These are phyloP conservation scores for Boechera retrofracta DNA, from an alignment of 345 rosid genomes.

Conservation along the genomic window DNA sequence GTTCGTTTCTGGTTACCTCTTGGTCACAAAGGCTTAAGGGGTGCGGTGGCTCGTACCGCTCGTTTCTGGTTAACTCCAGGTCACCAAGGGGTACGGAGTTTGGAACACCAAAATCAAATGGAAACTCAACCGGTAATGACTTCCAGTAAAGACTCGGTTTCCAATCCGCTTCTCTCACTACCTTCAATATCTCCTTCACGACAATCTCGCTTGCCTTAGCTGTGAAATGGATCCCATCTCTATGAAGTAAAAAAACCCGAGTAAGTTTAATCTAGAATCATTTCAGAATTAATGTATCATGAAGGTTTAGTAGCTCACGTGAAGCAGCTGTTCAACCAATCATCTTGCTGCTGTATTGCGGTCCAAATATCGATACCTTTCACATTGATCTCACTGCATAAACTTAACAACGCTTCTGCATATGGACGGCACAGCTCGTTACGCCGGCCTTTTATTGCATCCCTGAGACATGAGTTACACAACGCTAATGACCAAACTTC, in stretches of 20 bases:
- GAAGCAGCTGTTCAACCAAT: constrained; percentile 71
- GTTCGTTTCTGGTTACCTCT: constrained; percentile 32
- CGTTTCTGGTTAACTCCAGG: constrained; percentile 33
- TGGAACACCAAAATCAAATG: constrained; percentile 47
- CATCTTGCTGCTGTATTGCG: constrained; percentile 60
- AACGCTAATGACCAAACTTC: neutral
- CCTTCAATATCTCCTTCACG: constrained; percentile 61
- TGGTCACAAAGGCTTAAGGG: constrained; percentile 9
- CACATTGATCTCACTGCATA: constrained; percentile 68
- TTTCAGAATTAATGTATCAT: neutral
- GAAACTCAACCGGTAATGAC: constrained; percentile 60
- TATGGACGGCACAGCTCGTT: constrained; percentile 66
- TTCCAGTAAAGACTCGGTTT: constrained; percentile 72
- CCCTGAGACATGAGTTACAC: constrained; percentile 26
- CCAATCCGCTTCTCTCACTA: constrained; percentile 70
- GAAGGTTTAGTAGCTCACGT: constrained; percentile 58
- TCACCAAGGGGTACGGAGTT: constrained; percentile 21
- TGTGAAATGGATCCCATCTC: constrained; percentile 82
- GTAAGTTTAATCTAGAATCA: constrained; percentile 8
- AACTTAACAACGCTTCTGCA: constrained; percentile 69
- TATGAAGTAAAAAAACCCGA: constrained; percentile 26
- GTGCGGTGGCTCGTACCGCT: constrained; percentile 22
- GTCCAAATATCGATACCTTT: constrained; percentile 73
- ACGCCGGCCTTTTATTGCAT: constrained; percentile 52
- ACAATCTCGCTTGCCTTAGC: constrained; percentile 68